Conservation (phyloP, 2,329 filamentous ascomycete genomes). For the Leptographium wingfieldii region DNA sequence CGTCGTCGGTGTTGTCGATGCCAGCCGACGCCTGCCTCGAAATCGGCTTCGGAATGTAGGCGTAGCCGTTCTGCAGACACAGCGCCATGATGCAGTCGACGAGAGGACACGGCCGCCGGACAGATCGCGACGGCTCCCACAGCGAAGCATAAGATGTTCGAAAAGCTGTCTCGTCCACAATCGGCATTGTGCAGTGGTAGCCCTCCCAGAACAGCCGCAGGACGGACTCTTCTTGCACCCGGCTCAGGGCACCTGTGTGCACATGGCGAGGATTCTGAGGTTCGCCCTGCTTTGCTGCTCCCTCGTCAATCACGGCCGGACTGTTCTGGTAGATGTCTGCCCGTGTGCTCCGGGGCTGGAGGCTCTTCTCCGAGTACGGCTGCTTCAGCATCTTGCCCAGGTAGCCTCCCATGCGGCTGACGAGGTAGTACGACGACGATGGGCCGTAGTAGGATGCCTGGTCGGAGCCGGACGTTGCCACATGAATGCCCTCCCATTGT, state of each 20-base stretch:
- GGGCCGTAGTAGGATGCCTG: slow-evolving; percentile 30
- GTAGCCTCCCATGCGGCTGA: slow-evolving; percentile 26
- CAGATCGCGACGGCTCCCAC: slow-evolving; percentile 17
- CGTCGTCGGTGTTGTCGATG: neutral
- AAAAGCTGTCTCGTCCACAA: slow-evolving; percentile 27
- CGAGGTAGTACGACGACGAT: slow-evolving; percentile 31
- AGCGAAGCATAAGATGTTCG: slow-evolving; percentile 25
- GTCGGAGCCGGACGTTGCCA: slow-evolving; percentile 21
- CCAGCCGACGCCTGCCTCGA: neutral
- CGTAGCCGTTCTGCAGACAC: slow-evolving; percentile 33
- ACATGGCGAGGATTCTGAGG: neutral
- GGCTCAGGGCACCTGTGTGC: neutral
- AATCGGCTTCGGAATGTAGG: slow-evolving; percentile 14
- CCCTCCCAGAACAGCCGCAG: slow-evolving; percentile 28
- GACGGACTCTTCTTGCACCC: slow-evolving; percentile 27
- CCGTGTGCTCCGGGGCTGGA: slow-evolving; percentile 6
- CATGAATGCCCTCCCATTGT: slow-evolving; percentile 21
- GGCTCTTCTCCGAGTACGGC: slow-evolving; percentile 9
- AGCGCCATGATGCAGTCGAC: slow-evolving; percentile 39
- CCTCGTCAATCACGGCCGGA: neutral
- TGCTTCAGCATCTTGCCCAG: slow-evolving; percentile 21
- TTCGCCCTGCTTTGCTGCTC: neutral
- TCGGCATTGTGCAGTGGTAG: slow-evolving; percentile 23
- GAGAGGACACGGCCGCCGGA: slow-evolving; percentile 29
- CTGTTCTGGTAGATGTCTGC: neutral